Conservation (phyloP, 1,284 basidiomycete species). For the Schizophyllum commune region DNA sequence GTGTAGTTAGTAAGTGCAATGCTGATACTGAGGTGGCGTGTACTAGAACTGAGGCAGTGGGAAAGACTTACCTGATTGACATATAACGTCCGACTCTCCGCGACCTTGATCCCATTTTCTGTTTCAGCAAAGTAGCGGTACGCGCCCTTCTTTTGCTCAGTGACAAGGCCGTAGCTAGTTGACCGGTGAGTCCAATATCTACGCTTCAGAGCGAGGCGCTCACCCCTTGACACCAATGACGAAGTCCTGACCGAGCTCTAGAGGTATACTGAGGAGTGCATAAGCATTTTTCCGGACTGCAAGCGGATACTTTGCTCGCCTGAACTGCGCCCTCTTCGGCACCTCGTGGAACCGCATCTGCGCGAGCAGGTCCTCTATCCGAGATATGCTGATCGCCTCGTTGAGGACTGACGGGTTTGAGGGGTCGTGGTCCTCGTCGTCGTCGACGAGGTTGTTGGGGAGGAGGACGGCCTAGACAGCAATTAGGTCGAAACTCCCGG, state of each 20-base stretch:
- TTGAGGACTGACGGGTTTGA: constrained; percentile 46
- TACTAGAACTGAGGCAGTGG: too few relatives aligned
- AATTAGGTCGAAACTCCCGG: too few relatives aligned
- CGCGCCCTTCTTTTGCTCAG: constrained; percentile 74
- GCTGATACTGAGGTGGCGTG: too few relatives aligned
- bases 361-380: constrained; percentile 71
- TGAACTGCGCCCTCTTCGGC: constrained; percentile 69
- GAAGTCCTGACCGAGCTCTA: constrained; percentile 75
- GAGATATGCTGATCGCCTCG: constrained; percentile 60
- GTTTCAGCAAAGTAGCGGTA: constrained; percentile 79
- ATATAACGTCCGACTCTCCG: constrained; percentile 60
- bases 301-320: neutral
- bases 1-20: neutral
- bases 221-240: constrained; percentile 90
- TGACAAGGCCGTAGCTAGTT: constrained; percentile 75
- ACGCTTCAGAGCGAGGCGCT: constrained; percentile 6
- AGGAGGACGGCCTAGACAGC: constrained; percentile 65
- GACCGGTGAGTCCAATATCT: constrained; percentile 4
- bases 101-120: constrained; percentile 72
- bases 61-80: constrained; percentile 61
- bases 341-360: constrained; percentile 83
- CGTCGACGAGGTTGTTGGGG: constrained; percentile 36
- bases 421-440: constrained; percentile 40
- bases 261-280: constrained; percentile 62
- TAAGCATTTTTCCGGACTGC: neutral